Conservation (phyloP, 345 rosid species). For the Salix purpurea region DNA sequence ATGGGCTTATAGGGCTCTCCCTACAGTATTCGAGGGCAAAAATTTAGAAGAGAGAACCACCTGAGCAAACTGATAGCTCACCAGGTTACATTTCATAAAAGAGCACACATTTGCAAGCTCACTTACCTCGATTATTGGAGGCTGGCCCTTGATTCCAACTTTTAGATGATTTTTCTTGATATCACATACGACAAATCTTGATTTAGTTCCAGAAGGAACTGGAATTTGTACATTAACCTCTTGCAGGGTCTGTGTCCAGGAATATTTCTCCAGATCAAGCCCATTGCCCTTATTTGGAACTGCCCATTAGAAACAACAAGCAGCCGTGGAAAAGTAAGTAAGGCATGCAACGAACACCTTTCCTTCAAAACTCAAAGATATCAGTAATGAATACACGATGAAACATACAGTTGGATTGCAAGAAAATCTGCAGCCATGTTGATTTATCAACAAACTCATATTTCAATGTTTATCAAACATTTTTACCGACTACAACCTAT, state of each 20-base stretch:
- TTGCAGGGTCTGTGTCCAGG: constrained; percentile 83
- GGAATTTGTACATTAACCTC: constrained; percentile 78
- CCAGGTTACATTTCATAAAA: neutral
- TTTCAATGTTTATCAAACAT: neutral
- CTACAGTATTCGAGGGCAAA: constrained; percentile 31
- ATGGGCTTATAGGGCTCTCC: constrained; percentile 60
- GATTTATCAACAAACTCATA: neutral
- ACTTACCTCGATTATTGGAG: constrained; percentile 78
- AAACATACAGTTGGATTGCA: neutral
- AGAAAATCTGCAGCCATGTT: neutral
- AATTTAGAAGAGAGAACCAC: neutral
- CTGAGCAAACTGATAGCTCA: neutral
- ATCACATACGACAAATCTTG: constrained; percentile 61
- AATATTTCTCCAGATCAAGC: constrained; percentile 78
- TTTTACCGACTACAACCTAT: neutral
- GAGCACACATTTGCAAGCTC: neutral
- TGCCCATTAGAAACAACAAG: constrained; percentile 24
- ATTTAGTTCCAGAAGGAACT: constrained; percentile 70
- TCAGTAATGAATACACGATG: neutral
- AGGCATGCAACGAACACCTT: neutral
- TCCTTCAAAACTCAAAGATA: neutral
- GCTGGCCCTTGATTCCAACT: constrained; percentile 83
- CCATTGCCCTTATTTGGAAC: constrained; percentile 89
- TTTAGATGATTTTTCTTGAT: constrained; percentile 81
- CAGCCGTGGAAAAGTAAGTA: neutral